phyloP scores from a whole-genome alignment of 192 early-diverging fungal species.

The Coemansia furcata region DNA sequence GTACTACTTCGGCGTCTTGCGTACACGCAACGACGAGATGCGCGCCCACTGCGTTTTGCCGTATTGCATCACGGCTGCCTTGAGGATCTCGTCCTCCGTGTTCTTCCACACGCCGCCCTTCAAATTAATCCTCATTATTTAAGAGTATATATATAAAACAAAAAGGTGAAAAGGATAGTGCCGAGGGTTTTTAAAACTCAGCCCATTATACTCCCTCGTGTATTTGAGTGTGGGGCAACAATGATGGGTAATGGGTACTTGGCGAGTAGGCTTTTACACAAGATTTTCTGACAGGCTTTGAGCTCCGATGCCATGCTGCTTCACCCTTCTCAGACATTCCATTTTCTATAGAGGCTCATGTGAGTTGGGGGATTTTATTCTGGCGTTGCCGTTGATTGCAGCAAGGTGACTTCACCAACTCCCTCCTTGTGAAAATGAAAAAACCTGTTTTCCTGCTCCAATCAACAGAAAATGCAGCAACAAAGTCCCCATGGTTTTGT shows the following conservation, averaged over 20 bases:
- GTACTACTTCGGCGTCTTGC: constrained; percentile 98
- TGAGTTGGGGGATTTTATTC: not conserved
- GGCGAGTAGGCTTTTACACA: too few species aligned
- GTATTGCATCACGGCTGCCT: constrained; percentile 94
- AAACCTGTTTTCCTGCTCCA: not conserved
- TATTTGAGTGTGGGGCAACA: not conserved
- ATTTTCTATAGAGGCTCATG: too few species aligned
- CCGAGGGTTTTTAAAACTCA: not conserved
- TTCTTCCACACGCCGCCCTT: constrained; percentile 98
- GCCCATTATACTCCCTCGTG: not conserved
- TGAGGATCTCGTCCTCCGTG: constrained; percentile 98
- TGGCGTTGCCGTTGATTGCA: not conserved
- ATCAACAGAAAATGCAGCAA: too few species aligned
- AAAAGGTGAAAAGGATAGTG: not conserved
- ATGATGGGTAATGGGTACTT: too few species aligned
- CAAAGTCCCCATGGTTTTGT: too few species aligned
- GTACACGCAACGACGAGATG: constrained; percentile 90
- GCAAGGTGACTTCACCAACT: not conserved
- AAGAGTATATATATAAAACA: not conserved
- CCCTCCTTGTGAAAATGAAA: not conserved
- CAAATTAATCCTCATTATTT: constrained; percentile 33
- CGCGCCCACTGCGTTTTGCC: constrained; percentile 99
- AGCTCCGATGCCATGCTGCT: too few species aligned
- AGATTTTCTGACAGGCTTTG: not conserved
- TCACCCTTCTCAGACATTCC: too few species aligned